A percentile compares a stretch with the other conserved stretches of the same genome.
phyloP scores from a whole-genome alignment of 148 eudicot species.

The Amaranthus cruentus region DNA sequence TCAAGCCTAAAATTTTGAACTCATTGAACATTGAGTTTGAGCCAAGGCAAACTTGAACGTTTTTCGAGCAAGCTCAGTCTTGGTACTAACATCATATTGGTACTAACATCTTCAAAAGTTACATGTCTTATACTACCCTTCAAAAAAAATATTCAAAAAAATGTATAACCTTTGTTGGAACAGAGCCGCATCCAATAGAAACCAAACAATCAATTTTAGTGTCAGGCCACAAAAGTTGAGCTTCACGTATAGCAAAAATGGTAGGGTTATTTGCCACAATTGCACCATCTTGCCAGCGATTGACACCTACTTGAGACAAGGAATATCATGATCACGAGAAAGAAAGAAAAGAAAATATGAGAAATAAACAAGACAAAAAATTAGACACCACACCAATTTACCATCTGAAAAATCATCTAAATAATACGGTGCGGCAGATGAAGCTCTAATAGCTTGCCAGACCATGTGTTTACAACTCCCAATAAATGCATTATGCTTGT shows the following conservation, averaged over 20 bases:
- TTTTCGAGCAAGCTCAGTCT: too few relatives aligned
- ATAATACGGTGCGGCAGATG: constrained; percentile 99
- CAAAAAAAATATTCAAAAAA: constrained; percentile 3
- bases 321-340: constrained; percentile 11
- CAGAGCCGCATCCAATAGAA: constrained; percentile 90
- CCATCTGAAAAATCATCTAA: constrained; percentile 97
- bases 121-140: neutral
- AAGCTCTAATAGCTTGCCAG: constrained; percentile 99
- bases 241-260: constrained; percentile 91
- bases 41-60: too few relatives aligned
- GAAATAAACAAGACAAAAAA: neutral
- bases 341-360: neutral
- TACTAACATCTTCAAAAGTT: neutral
- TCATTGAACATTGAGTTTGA: too few relatives aligned
- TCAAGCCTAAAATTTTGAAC: too few relatives aligned
- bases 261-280: constrained; percentile 99
- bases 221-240: constrained; percentile 98
- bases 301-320: constrained; percentile 41
- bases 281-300: constrained; percentile 99
- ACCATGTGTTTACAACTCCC: constrained; percentile 96
- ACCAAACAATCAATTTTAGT: constrained; percentile 87
- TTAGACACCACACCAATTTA: constrained; percentile 26
- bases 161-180: constrained; percentile 75
- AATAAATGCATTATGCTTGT: constrained; percentile 73
- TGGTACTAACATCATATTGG: neutral